Evolutionary conservation across 345 rosid genomes (phyloP).

Genomic region (Eucalyptus pumila): DNA sequence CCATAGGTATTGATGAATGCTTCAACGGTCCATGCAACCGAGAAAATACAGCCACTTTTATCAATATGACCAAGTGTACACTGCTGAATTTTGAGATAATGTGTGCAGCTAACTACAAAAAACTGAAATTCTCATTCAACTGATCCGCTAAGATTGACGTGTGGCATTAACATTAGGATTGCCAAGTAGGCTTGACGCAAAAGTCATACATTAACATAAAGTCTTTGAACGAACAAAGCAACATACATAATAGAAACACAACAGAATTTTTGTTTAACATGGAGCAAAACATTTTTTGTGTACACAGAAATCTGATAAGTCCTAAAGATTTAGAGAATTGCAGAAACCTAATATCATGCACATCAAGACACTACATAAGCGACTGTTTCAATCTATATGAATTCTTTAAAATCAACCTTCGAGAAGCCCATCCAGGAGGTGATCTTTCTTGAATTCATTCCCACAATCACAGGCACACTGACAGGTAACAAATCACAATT

Average conservation of each 20-base stretch:
- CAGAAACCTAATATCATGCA: background rate
- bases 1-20: constrained; percentile 84
- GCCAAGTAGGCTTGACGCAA: background rate
- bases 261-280: background rate
- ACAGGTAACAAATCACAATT: background rate
- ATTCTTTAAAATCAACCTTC: background rate
- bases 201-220: background rate
- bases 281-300: background rate
- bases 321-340: background rate
- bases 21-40: constrained; percentile 27
- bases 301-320: background rate
- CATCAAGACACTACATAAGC: background rate
- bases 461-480: background rate
- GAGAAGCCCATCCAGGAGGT: background rate
- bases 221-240: background rate
- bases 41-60: background rate
- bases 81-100: background rate
- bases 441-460: background rate
- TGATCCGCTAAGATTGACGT: background rate
- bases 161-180: background rate
- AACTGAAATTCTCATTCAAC: background rate
- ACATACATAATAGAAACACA: background rate
- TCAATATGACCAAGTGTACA: background rate
- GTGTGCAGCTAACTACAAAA: background rate
- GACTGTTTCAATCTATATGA: background rate